phyloP scores from a whole-genome alignment of 2,329 filamentous ascomycete genomes.

The Ophiocordyceps camponoti-saundersi region DNA sequence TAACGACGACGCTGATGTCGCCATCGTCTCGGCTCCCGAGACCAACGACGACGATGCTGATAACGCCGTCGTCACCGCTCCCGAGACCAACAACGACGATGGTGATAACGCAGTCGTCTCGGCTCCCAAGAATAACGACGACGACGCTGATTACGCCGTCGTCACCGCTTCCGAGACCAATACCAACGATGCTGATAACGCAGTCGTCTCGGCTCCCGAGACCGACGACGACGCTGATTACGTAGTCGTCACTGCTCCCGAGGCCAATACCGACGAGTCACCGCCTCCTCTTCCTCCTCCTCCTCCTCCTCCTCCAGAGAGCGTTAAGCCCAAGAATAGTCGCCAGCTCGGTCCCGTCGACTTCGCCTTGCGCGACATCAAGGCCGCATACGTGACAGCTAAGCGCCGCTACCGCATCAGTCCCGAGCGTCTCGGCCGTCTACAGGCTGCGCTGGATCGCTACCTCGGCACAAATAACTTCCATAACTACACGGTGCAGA shows the following conservation, averaged over 20 bases:
- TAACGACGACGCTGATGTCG: conserved; percentile 4
- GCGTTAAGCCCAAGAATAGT: conserved; percentile 18
- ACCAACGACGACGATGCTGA: conserved; percentile 7
- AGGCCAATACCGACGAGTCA: conserved; percentile 4
- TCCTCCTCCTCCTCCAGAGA: conserved; percentile 8
- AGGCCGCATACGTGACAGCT: conserved; percentile 63
- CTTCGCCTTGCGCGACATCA: conserved; percentile 54
- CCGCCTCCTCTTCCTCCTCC: conserved; percentile 4
- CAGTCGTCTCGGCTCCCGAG: conserved; percentile 4
- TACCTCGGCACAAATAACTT: conserved; percentile 82
- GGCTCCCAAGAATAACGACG: conserved; percentile 4
- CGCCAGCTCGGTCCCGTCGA: conserved; percentile 36
- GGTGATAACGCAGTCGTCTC: conserved; percentile 6
- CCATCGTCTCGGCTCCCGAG: conserved; percentile 4
- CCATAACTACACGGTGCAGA: conserved; percentile 96
- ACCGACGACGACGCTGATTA: conserved; percentile 4
- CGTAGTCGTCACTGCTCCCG: conserved; percentile 4
- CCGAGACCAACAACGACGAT: too few relatives aligned
- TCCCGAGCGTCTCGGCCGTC: conserved; percentile 48
- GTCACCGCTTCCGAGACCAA: conserved; percentile 5
- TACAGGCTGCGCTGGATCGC: conserved; percentile 56
- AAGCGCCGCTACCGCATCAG: conserved; percentile 77
- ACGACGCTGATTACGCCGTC: too few relatives aligned
- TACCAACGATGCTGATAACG: conserved; percentile 6
- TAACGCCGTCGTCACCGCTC: too few relatives aligned